Evolutionary conservation across 148 eudicot species (phyloP).

Genomic region (Dysphania ambrosioides): DNA sequence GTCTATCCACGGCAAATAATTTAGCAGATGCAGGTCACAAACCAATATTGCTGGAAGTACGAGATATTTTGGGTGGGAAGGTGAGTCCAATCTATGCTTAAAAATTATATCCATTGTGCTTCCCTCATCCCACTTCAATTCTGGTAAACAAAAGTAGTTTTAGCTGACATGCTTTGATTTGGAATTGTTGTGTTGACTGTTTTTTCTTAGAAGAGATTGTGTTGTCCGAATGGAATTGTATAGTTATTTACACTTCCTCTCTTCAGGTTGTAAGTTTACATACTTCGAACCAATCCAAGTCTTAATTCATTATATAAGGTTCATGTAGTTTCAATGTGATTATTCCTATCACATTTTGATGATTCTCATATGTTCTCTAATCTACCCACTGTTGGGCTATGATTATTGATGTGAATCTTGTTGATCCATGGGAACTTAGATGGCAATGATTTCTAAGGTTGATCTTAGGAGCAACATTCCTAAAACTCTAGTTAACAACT

Average conservation of each 20-base stretch:
- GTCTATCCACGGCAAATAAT: slow-evolving; percentile 95
- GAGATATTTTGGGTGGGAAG: slow-evolving; percentile 98
- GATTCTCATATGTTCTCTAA: not conserved
- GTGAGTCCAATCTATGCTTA: slow-evolving; percentile 35
- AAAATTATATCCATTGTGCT: not conserved
- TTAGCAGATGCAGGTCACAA: slow-evolving; percentile 97
- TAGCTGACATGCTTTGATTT: not conserved
- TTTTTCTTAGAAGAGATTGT: not conserved
- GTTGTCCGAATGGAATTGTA: not conserved
- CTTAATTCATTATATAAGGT: not conserved
- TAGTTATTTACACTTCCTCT: not conserved
- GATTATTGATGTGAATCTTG: no score
- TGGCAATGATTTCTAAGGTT: no score
- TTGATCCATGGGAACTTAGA: no score
- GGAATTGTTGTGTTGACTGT: not conserved
- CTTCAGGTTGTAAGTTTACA: not conserved
- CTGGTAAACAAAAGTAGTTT: no score
- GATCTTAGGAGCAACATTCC: no score
- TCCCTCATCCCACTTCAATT: not conserved
- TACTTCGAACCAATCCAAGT: slow-evolving; percentile 4
- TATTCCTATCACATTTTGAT: not conserved
- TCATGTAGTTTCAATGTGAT: not conserved
- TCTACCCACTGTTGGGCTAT: not conserved
- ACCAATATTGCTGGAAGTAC: slow-evolving; percentile 85
- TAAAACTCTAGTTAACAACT: no score